These are phyloP conservation scores for Penicillium bialowiezense DNA, from an alignment of 495 filamentous ascomycete species.

Conservation along the genomic window DNA sequence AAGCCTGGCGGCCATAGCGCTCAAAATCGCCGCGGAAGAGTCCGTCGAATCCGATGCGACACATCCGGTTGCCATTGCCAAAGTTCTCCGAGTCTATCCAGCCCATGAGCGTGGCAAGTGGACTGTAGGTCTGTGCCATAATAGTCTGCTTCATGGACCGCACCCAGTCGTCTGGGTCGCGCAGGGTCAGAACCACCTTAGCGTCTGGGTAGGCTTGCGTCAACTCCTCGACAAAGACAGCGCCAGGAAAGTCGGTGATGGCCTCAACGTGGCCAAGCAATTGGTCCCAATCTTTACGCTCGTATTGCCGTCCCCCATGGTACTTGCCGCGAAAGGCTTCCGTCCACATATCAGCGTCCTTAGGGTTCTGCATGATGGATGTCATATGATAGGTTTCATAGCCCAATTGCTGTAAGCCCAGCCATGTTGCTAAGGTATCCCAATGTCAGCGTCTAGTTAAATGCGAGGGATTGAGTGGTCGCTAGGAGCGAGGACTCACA, in stretches of 20 bases:
- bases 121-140: conserved; percentile 17
- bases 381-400: conserved; percentile 23
- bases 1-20: conserved; percentile 10
- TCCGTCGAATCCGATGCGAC: conserved; percentile 23
- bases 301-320: conserved; percentile 38
- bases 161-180: conserved; percentile 44
- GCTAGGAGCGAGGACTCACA: conserved; percentile 2
- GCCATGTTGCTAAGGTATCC: conserved; percentile 8
- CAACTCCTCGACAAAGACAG: conserved; percentile 41
- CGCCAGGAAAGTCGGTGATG: conserved; percentile 32
- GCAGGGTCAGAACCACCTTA: conserved; percentile 38
- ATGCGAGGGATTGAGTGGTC: neutral
- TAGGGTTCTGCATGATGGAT: conserved; percentile 29
- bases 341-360: conserved; percentile 46
- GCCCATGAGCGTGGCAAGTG: conserved; percentile 11
- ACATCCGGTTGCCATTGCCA: conserved; percentile 22
- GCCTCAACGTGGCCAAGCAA: conserved; percentile 45
- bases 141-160: conserved; percentile 35
- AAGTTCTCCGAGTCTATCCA: conserved; percentile 7
- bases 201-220: conserved; percentile 40
- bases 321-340: conserved; percentile 53
- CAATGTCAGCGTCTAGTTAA: neutral
- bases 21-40: conserved; percentile 32
- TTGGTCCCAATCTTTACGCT: conserved; percentile 51
- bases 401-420: conserved; percentile 10